phyloP scores from a whole-genome alignment of 306 rosid species.

The Trifolium dubium region DNA sequence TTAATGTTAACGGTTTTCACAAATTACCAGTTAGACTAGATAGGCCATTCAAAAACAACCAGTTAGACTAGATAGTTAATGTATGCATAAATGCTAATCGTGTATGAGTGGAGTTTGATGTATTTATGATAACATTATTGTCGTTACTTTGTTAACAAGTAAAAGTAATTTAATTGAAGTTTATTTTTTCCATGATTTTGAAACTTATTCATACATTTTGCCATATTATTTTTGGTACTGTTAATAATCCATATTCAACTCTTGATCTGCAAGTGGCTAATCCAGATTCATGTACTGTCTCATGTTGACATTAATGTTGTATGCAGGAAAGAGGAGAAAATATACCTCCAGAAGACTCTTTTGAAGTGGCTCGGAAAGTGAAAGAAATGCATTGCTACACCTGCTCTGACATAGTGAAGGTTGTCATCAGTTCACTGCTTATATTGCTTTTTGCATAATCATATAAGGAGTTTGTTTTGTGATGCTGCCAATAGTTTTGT shows the following conservation, averaged over 20 bases:
- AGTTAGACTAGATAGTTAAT: conserved; percentile 6
- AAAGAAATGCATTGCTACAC: conserved; percentile 97
- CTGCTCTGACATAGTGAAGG: conserved; percentile 98
- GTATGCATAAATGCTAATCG: conserved; percentile 4
- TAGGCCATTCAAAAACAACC: neutral
- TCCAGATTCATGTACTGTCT: conserved; percentile 42
- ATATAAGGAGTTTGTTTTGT: conserved; percentile 24
- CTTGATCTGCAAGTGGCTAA: conserved; percentile 26
- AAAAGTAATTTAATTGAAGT: neutral
- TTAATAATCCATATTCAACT: conserved; percentile 25
- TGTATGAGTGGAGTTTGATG: conserved; percentile 21
- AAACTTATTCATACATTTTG: conserved; percentile 10
- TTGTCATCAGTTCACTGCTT: conserved; percentile 38
- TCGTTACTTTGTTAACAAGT: neutral
- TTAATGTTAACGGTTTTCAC: conserved; percentile 25
- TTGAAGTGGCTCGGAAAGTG: conserved; percentile 97
- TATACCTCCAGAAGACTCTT: conserved; percentile 94
- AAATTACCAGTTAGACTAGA: conserved; percentile 8
- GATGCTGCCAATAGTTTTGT: conserved; percentile 7
- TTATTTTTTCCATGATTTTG: conserved; percentile 12
- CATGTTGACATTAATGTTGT: conserved; percentile 39
- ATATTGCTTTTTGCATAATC: conserved; percentile 24
- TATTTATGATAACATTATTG: conserved; percentile 15
- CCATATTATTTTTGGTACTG: neutral
- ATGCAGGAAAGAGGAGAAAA: conserved; percentile 99